Percentiles rank a stretch among this genome's conserved stretches.
These are phyloP conservation scores for Saccharomycopsis capsularis DNA, from an alignment of 805 yeast genomes.

Conservation along the genomic window DNA sequence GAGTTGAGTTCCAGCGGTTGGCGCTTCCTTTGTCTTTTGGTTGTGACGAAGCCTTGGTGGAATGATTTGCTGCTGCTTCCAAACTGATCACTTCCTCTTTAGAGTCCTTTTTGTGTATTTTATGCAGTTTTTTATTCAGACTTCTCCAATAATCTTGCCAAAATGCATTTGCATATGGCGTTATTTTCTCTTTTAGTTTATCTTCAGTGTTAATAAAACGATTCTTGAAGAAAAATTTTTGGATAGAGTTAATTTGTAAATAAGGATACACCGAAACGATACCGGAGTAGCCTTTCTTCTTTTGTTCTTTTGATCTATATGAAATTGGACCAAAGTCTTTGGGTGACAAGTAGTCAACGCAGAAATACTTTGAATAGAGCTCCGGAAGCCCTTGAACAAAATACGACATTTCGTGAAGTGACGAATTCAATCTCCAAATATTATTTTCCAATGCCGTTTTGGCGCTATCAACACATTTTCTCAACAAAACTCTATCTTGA, in stretches of 20 bases:
- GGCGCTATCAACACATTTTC: conserved; percentile 40
- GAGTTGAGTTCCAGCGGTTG: no score
- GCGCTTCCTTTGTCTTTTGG: no score
- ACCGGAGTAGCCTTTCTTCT: not conserved
- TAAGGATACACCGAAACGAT: conserved; percentile 46
- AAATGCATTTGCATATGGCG: conserved; percentile 34
- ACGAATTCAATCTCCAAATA: conserved; percentile 51
- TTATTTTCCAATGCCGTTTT: conserved; percentile 43
- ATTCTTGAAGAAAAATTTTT: conserved; percentile 47
- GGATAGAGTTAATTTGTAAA: conserved; percentile 47
- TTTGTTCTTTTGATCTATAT: conserved; percentile 24
- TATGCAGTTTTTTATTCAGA: conserved; percentile 28
- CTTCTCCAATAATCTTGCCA: conserved; percentile 49
- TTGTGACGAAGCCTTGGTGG: no score
- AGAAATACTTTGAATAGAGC: conserved; percentile 34
- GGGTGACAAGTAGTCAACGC: conserved; percentile 39
- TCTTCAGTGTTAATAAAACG: conserved; percentile 35
- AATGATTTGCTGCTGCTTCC: not conserved
- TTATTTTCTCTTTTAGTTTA: conserved; percentile 30
- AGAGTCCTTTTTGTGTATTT: conserved; percentile 33
- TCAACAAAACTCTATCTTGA: conserved; percentile 37
- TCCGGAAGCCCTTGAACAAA: conserved; percentile 42
- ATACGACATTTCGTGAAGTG: conserved; percentile 61
- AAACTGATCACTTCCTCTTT: conserved; percentile 31
- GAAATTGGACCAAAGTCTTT: no score